Conservation (phyloP, 495 filamentous ascomycete genomes). For the Aspergillus cristatus region DNA sequence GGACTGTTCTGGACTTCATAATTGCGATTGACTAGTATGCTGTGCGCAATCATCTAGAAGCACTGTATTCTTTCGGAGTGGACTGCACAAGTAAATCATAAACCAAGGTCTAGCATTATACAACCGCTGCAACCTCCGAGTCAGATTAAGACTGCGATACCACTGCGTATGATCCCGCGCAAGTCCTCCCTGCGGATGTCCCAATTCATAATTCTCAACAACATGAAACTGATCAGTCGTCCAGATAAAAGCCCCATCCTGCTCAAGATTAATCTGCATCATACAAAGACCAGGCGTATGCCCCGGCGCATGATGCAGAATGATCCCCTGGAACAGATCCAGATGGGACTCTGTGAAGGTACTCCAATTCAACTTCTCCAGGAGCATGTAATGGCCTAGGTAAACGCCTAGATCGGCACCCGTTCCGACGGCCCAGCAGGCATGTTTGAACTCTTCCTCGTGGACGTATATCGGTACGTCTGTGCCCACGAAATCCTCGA, state of each 20-base stretch:
- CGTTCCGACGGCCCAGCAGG: slow-evolving; percentile 38
- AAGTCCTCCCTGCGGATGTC: slow-evolving; percentile 33
- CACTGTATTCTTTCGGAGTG: no score
- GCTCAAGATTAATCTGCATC: slow-evolving; percentile 30
- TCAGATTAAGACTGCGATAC: slow-evolving; percentile 31
- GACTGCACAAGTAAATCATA: no score
- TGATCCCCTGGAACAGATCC: slow-evolving; percentile 30
- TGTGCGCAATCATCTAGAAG: no score
- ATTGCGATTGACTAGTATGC: no score
- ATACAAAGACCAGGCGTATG: slow-evolving; percentile 31
- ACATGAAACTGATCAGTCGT: slow-evolving; percentile 38
- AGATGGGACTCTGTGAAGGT: slow-evolving; percentile 21
- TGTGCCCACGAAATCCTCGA: slow-evolving; percentile 46
- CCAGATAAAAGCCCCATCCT: slow-evolving; percentile 35
- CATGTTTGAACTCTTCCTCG: slow-evolving; percentile 40
- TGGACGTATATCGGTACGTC: slow-evolving; percentile 37
- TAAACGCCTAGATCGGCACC: slow-evolving; percentile 37
- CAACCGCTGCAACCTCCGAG: slow-evolving; percentile 23
- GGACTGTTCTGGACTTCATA: no score
- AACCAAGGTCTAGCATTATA: no score
- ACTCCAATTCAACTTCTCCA: slow-evolving; percentile 24
- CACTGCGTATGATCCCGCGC: slow-evolving; percentile 34
- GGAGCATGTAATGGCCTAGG: slow-evolving; percentile 27
- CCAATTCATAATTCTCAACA: slow-evolving; percentile 24
- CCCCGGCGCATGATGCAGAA: slow-evolving; percentile 28